Conservation (phyloP, 306 rosid genomes). For the Prunus davidiana region DNA sequence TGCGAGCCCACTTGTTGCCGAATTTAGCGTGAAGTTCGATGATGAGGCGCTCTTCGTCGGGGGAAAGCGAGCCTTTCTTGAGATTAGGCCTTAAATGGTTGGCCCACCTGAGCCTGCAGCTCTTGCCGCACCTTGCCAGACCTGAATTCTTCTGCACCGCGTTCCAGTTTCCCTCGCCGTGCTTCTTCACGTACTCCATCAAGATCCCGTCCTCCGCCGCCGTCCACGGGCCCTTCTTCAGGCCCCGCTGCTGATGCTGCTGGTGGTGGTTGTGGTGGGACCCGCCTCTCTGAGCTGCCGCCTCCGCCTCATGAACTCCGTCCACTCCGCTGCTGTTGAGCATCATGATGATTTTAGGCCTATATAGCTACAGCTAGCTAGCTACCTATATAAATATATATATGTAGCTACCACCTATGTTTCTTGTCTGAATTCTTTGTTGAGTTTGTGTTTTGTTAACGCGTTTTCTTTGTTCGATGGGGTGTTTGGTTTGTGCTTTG, state of each 20-base stretch:
- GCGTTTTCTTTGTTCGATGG: not conserved
- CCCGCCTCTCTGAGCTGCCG: not conserved
- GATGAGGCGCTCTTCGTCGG: constrained; percentile 53
- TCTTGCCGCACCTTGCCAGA: constrained; percentile 70
- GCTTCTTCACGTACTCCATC: constrained; percentile 56
- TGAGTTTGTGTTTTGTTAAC: not conserved
- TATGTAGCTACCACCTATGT: not conserved
- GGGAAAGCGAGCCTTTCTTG: constrained; percentile 65
- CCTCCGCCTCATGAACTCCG: constrained; percentile 7
- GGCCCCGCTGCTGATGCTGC: not conserved
- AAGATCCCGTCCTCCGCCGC: constrained; percentile 56
- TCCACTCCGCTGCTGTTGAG: constrained; percentile 2
- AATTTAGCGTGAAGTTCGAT: constrained; percentile 70
- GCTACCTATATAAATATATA: not conserved
- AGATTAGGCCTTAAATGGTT: constrained; percentile 83
- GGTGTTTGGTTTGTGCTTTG: not conserved
- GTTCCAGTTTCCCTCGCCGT: constrained; percentile 91
- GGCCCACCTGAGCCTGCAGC: constrained; percentile 90
- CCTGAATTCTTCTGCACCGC: constrained; percentile 64
- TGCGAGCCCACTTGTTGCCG: constrained; percentile 92
- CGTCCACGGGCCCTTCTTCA: constrained; percentile 89
- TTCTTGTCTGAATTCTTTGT: not conserved
- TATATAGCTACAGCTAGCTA: not conserved
- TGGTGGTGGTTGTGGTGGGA: not conserved
- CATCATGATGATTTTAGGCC: not conserved